These are phyloP conservation scores for Beauveria australis DNA, from an alignment of 2,329 filamentous ascomycete species.

Conservation along the genomic window DNA sequence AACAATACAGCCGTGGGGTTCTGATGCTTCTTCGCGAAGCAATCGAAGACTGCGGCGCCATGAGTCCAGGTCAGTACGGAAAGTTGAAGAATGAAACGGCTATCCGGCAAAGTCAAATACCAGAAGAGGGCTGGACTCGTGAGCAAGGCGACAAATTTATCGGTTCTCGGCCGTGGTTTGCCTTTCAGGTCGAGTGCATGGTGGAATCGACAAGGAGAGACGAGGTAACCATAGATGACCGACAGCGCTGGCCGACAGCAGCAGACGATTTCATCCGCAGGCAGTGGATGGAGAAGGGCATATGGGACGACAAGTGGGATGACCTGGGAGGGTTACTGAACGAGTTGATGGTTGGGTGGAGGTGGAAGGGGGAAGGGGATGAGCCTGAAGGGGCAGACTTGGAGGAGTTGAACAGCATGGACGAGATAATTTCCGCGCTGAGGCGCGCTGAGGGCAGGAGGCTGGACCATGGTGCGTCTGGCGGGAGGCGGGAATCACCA, in stretches of 20 bases:
- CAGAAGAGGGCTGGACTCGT: neutral
- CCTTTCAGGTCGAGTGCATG: conserved; percentile 1
- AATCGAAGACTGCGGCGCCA: neutral
- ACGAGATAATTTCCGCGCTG: neutral
- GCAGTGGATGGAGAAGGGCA: neutral
- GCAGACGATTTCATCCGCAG: neutral
- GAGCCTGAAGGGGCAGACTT: neutral
- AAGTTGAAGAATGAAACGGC: neutral
- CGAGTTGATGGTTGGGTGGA: neutral
- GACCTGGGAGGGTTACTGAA: neutral
- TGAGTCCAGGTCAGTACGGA: neutral
- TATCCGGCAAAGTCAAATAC: neutral
- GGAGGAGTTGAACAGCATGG: neutral
- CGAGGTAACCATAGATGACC: neutral
- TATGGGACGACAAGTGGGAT: neutral
- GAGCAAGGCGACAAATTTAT: neutral
- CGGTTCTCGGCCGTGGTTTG: conserved; percentile 1
- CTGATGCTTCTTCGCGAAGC: neutral
- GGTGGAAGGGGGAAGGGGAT: neutral
- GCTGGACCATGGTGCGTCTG: too few species aligned
- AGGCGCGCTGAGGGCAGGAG: too few species aligned
- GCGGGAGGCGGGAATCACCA: too few species aligned
- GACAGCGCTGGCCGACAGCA: neutral
- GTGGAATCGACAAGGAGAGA: neutral
- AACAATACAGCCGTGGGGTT: neutral